These are phyloP conservation scores for Clarireedia paspali DNA, from an alignment of 2,329 filamentous ascomycete genomes.

Conservation along the genomic window DNA sequence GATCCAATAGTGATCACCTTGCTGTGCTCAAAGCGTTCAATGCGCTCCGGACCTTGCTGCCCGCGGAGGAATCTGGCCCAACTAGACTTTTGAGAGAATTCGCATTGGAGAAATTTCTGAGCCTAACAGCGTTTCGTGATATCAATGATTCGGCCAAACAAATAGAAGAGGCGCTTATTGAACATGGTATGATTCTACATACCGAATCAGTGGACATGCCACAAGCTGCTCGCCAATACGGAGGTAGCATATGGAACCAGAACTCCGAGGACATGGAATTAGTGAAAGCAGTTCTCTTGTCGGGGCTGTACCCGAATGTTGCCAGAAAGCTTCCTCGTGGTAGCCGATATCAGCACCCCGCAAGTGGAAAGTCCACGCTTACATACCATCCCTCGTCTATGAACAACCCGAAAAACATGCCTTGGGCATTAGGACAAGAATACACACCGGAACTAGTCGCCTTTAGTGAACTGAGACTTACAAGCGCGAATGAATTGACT, in stretches of 20 bases:
- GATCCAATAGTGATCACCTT: conserved; percentile 39
- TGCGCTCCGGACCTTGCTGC: conserved; percentile 28
- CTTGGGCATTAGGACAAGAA: not conserved
- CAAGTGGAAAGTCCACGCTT: not conserved
- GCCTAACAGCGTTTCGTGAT: not conserved
- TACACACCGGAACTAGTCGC: not conserved
- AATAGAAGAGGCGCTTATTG: not conserved
- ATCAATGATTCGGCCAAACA: not conserved
- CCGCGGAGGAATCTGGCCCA: conserved; percentile 12
- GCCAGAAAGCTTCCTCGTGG: conserved; percentile 18
- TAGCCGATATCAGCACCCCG: not conserved
- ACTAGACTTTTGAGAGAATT: not conserved
- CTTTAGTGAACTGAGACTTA: not conserved
- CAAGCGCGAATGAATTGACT: not conserved
- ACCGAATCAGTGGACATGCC: conserved; percentile 1
- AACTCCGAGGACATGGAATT: conserved; percentile 37
- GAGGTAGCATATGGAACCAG: conserved; percentile 33
- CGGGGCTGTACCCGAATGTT: conserved; percentile 39
- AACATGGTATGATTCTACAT: not conserved
- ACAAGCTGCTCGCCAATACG: conserved; percentile 17
- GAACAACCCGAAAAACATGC: not conserved
- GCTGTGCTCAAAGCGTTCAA: conserved; percentile 37
- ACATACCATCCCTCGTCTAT: not conserved
- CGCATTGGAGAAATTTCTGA: conserved; percentile 27
- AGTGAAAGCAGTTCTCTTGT: conserved; percentile 39